phyloP scores from a whole-genome alignment of 352 stramenopile species.

The Phytophthora cryptogea region DNA sequence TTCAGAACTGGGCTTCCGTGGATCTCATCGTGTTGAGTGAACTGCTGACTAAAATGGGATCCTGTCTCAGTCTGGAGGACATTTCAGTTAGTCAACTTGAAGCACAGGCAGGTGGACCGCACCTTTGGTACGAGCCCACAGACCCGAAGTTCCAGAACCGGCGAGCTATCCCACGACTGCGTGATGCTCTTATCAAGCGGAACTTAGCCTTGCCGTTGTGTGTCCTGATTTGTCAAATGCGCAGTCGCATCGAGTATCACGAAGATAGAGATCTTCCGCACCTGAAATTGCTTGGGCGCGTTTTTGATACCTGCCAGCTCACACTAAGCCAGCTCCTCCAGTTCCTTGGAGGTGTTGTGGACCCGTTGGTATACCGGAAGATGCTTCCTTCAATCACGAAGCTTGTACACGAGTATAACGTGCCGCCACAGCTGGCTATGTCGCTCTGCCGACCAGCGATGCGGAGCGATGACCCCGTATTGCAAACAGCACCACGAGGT shows the following conservation, averaged over 20 bases:
- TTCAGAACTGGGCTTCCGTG: slow-evolving; percentile 85
- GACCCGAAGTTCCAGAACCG: slow-evolving; percentile 87
- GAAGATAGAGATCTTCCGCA: slow-evolving; percentile 58
- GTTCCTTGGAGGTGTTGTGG: slow-evolving; percentile 79
- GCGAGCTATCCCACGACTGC: slow-evolving; percentile 74
- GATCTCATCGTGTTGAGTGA: slow-evolving; percentile 90
- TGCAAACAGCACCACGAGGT: slow-evolving; percentile 66
- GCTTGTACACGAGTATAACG: slow-evolving; percentile 77
- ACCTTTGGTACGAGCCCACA: slow-evolving; percentile 79
- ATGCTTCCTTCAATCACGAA: slow-evolving; percentile 70
- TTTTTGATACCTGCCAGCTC: slow-evolving; percentile 88
- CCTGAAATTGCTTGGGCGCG: slow-evolving; percentile 76
- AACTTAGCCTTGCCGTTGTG: slow-evolving; percentile 77
- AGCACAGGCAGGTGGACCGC: slow-evolving; percentile 74
- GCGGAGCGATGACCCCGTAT: slow-evolving; percentile 70
- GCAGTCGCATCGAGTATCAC: slow-evolving; percentile 83
- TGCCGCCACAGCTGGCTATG: slow-evolving; percentile 78
- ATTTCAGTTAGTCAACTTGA: slow-evolving; percentile 86
- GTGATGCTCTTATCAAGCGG: slow-evolving; percentile 85
- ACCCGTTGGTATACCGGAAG: slow-evolving; percentile 68
- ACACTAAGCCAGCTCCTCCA: slow-evolving; percentile 87
- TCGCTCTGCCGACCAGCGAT: slow-evolving; percentile 78
- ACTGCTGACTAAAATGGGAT: slow-evolving; percentile 88
- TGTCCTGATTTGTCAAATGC: slow-evolving; percentile 86
- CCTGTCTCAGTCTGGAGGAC: slow-evolving; percentile 85